Evolutionary conservation across 2,329 filamentous ascomycete genomes (phyloP).

Genomic region (Botryotinia convoluta): DNA sequence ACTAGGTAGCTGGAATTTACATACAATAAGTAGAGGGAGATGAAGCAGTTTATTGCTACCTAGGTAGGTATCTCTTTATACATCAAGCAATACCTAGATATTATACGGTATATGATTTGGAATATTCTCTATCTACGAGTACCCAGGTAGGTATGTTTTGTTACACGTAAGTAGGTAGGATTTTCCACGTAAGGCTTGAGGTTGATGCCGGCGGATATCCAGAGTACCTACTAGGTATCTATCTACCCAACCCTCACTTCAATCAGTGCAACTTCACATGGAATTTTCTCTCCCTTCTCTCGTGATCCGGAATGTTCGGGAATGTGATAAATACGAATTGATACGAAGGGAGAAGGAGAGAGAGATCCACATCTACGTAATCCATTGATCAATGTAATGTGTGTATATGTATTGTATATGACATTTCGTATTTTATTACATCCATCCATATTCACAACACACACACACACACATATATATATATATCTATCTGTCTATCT

Average conservation of each 20-base stretch:
- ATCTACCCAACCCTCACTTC: background rate
- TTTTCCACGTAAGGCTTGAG: background rate
- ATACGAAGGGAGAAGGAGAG: background rate
- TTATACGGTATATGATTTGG: too few species aligned
- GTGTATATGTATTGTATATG: background rate
- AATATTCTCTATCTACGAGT: too few species aligned
- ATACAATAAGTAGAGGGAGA: background rate
- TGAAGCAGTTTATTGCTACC: background rate
- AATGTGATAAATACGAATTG: background rate
- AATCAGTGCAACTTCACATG: background rate
- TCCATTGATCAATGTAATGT: background rate
- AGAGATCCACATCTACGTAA: background rate
- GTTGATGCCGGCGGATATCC: background rate
- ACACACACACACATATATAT: too few species aligned
- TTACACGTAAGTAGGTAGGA: background rate
- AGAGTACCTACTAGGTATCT: background rate
- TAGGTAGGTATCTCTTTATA: too few species aligned
- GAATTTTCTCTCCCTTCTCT: background rate
- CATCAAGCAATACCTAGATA: too few species aligned
- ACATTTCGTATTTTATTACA: background rate
- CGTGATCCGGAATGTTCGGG: slow-evolving; percentile 4
- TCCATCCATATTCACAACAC: too few species aligned
- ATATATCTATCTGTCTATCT: too few species aligned
- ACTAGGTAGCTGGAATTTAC: too few species aligned
- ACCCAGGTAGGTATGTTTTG: background rate